Conservation (phyloP, 2,329 filamentous ascomycete species). For the Verticillium isaacii region DNA sequence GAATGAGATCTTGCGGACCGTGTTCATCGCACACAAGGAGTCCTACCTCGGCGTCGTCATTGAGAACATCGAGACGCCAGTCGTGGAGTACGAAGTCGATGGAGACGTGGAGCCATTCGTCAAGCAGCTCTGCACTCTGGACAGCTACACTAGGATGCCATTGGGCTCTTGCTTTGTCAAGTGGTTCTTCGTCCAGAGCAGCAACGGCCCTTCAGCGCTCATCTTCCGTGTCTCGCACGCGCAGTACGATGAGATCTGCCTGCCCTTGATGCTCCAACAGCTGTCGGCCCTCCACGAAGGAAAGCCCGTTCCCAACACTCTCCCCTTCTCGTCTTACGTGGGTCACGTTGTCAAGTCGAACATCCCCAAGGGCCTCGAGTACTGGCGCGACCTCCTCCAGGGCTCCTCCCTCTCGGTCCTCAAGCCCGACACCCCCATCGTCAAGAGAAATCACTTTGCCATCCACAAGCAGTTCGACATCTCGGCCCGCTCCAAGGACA, state of each 20-base stretch:
- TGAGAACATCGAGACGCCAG: conserved; percentile 43
- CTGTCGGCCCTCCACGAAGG: conserved; percentile 48
- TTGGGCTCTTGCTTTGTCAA: conserved; percentile 57
- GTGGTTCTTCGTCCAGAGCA: conserved; percentile 45
- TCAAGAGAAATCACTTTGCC: conserved; percentile 32
- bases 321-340: conserved; percentile 43
- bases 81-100: conserved; percentile 49
- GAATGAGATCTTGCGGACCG: conserved; percentile 62
- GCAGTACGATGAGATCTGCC: conserved; percentile 65
- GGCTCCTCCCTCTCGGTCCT: conserved; percentile 44
- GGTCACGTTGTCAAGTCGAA: conserved; percentile 33
- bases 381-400: conserved; percentile 56
- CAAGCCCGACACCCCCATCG: conserved; percentile 31
- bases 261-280: conserved; percentile 57
- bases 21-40: conserved; percentile 51
- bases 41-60: conserved; percentile 55
- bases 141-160: conserved; percentile 50
- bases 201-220: conserved; percentile 34
- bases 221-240: conserved; percentile 62
- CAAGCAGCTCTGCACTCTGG: conserved; percentile 47
- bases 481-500: conserved; percentile 42
- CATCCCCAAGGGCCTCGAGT: conserved; percentile 46
- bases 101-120: conserved; percentile 45
- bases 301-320: conserved; percentile 20
- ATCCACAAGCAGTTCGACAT: conserved; percentile 39